phyloP scores from a whole-genome alignment of 768 basidiomycete genomes.

The Mrakia hoshinonis region DNA sequence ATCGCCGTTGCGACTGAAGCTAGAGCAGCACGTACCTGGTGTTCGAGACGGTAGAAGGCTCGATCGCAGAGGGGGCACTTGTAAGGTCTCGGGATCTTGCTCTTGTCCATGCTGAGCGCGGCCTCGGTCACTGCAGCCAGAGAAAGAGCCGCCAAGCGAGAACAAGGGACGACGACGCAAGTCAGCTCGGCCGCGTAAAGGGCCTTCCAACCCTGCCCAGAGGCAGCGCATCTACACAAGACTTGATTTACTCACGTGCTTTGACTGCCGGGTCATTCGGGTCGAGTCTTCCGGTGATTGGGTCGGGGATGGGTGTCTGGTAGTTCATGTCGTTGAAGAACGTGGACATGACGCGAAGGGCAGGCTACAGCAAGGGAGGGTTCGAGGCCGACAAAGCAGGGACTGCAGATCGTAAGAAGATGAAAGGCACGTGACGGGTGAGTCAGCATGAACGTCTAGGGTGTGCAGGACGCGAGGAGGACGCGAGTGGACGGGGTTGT shows the following conservation, averaged over 20 bases:
- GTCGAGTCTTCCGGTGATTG: conserved; percentile 41
- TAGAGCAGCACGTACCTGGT: conserved; percentile 56
- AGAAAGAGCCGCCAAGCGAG: neutral
- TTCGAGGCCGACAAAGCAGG: no score
- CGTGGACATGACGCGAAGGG: conserved; percentile 11
- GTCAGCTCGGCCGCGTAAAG: neutral
- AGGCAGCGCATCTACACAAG: neutral
- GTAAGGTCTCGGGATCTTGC: conserved; percentile 66
- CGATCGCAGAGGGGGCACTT: conserved; percentile 93
- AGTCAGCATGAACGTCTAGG: no score
- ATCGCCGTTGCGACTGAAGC: no score
- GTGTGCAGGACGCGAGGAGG: no score
- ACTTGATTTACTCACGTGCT: conserved; percentile 31
- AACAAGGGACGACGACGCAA: conserved; percentile 4
- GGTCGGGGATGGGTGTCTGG: conserved; percentile 33
- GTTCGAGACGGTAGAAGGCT: conserved; percentile 93
- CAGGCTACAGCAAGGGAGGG: no score
- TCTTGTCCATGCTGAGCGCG: conserved; percentile 44
- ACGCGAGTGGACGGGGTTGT: no score
- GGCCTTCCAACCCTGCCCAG: neutral
- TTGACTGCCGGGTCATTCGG: conserved; percentile 42
- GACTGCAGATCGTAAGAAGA: no score
- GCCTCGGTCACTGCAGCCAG: conserved; percentile 37
- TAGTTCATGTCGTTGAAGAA: conserved; percentile 29
- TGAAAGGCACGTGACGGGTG: no score